Conservation (phyloP, 1,139 yeast species). For the Candida sp. region DNA sequence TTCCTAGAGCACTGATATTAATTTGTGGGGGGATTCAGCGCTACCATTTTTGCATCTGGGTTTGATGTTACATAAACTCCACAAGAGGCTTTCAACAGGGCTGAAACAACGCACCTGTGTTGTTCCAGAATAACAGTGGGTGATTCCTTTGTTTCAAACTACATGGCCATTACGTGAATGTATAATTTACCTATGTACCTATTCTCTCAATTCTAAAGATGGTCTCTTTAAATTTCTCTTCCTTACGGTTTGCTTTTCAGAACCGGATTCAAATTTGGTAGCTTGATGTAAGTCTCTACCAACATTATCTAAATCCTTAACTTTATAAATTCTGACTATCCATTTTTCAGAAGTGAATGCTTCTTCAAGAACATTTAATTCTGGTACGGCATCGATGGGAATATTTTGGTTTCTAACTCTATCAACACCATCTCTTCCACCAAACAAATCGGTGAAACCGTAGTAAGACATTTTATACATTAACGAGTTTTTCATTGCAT, state of each 20-base stretch:
- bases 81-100: no score
- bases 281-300: constrained; percentile 71
- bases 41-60: not conserved
- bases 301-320: constrained; percentile 82
- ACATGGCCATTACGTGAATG: not conserved
- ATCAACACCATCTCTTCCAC: constrained; percentile 70
- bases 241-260: constrained; percentile 32
- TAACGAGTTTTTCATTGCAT: constrained; percentile 82
- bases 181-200: constrained; percentile 3
- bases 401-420: constrained; percentile 86
- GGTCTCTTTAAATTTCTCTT: constrained; percentile 53
- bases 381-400: constrained; percentile 53
- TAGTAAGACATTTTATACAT: constrained; percentile 96
- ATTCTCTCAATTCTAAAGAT: constrained; percentile 46
- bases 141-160: no score
- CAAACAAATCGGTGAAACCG: constrained; percentile 73
- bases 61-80: no score
- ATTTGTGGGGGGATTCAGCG: not conserved
- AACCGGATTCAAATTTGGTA: constrained; percentile 39
- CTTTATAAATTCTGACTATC: constrained; percentile 93
- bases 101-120: no score
- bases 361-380: constrained; percentile 81
- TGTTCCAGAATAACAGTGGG: no score
- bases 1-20: not conserved
- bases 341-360: constrained; percentile 95